Evolutionary conservation across 73 alveolate genomes (phyloP).

Genomic region (Blepharisma stoltei): DNA sequence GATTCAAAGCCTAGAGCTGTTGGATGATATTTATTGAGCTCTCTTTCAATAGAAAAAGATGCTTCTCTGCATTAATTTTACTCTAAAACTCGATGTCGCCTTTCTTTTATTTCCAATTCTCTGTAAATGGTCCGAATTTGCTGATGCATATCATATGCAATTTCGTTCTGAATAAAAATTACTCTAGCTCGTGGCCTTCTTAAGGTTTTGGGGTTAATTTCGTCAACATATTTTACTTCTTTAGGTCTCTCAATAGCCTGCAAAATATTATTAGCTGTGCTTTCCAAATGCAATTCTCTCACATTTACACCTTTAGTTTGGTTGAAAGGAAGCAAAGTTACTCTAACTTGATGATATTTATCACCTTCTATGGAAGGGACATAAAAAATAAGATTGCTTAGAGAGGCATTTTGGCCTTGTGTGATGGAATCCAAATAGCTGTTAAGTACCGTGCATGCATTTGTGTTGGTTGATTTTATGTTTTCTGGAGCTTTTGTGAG

Average conservation of each 20-base stretch:
- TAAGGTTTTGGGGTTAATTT: background rate
- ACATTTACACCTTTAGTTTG: background rate
- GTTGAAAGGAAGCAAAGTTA: constrained; percentile 15
- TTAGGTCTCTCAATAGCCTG: background rate
- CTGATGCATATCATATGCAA: too few relatives aligned
- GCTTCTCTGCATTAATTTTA: too few relatives aligned
- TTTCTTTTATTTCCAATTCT: too few relatives aligned
- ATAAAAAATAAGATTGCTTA: background rate
- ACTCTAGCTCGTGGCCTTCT: too few relatives aligned
- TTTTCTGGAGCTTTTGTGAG: constrained; percentile 9
- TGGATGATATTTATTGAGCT: background rate
- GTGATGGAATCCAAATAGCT: constrained; percentile 1
- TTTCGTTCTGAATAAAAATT: too few relatives aligned
- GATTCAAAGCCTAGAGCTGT: background rate
- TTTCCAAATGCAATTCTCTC: background rate
- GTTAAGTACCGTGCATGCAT: background rate
- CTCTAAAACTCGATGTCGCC: too few relatives aligned
- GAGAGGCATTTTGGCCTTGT: background rate
- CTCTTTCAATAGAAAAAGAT: background rate
- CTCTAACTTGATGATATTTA: background rate
- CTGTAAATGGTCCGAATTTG: too few relatives aligned
- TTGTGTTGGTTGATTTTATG: background rate
- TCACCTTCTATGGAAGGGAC: constrained; percentile 3
- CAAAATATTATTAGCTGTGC: background rate
- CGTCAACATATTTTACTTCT: background rate